Conservation (phyloP, 2,329 filamentous ascomycete genomes). For the Xylariaceae sp. region DNA sequence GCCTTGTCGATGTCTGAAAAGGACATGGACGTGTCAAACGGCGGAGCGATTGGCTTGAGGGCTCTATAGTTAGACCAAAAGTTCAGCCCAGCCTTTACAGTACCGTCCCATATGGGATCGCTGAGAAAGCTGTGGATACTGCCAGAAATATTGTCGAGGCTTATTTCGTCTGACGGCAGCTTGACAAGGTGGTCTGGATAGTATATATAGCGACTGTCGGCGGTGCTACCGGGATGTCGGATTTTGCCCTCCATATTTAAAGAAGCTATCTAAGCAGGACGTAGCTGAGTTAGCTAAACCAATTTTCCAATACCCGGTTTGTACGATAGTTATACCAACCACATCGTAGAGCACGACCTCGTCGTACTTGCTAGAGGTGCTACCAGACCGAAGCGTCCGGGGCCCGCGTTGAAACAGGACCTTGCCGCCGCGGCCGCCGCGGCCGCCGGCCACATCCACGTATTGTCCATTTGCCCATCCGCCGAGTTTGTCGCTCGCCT, state of each 20-base stretch:
- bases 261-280: constrained; percentile 52
- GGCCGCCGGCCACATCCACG: constrained; percentile 60
- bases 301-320: constrained; percentile 21
- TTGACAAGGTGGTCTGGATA: constrained; percentile 81
- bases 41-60: no score
- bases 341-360: constrained; percentile 71
- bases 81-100: constrained; percentile 8
- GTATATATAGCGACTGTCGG: constrained; percentile 75
- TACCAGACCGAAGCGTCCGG: constrained; percentile 66
- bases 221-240: constrained; percentile 50
- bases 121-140: constrained; percentile 17
- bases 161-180: constrained; percentile 20
- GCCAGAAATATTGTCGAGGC: constrained; percentile 13
- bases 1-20: constrained; percentile 26
- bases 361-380: constrained; percentile 49
- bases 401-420: constrained; percentile 85
- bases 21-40: not conserved
- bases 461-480: constrained; percentile 80
- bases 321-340: constrained; percentile 51
- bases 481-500: constrained; percentile 69
- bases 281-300: constrained; percentile 18
- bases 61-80: not conserved
- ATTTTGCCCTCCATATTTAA: constrained; percentile 61
- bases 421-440: constrained; percentile 47
- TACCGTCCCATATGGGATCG: constrained; percentile 34